Evolutionary conservation across 2,329 filamentous ascomycete species (phyloP), one percentile per base, ranked within the genome.

Genomic region (Escovopsis sp.): DNA sequence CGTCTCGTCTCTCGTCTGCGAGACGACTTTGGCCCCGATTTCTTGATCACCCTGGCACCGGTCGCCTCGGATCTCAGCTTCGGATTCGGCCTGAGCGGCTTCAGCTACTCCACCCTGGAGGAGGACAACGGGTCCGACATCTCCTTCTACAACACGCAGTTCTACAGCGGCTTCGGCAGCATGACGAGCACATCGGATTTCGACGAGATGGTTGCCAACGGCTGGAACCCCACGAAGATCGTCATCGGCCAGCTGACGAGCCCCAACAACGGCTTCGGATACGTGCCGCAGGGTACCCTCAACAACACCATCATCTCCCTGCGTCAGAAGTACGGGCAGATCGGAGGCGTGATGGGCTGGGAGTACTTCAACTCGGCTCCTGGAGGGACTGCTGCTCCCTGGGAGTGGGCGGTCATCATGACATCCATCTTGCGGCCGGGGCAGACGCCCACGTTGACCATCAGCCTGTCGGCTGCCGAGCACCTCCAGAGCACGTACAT

Each of bases 311-410:
- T 74, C 2, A 48, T 51, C n/a, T 54, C 58, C 20, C 52, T 74
- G 12, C 54, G 60, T 13, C 47, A 46, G 4, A 55, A 59, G 47
- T 85, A 84, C 53, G 74, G 75, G 1, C 64, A 64, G 5, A 87
- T 93, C 54, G 87, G 86, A 2, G 87, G 87, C 1, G 77, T 94
- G 2, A 87, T 88, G 76, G 85, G 84, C 3, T 94, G 87, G 87
- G 87, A 94, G 61, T 94, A 88, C 54, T 93, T 86, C 63, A 89
- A 91, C 62, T 74, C 39, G 30, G 10, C 34, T 35, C 44, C 44
- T 1, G 74, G 76, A 4, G 73, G 72, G 39, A 53, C 56, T 13
- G 60, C 62, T 12, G 61, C 64, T 43, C 81, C 83, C 0, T 87
- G 80, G 79, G 66, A 81, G 50, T 94, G 86, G 86, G 83, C 82